A percentile compares a stretch with the other conserved stretches of the same genome.
Conservation (phyloP, 2,329 filamentous ascomycete genomes). For the Hymenoscyphus fructigenus region DNA sequence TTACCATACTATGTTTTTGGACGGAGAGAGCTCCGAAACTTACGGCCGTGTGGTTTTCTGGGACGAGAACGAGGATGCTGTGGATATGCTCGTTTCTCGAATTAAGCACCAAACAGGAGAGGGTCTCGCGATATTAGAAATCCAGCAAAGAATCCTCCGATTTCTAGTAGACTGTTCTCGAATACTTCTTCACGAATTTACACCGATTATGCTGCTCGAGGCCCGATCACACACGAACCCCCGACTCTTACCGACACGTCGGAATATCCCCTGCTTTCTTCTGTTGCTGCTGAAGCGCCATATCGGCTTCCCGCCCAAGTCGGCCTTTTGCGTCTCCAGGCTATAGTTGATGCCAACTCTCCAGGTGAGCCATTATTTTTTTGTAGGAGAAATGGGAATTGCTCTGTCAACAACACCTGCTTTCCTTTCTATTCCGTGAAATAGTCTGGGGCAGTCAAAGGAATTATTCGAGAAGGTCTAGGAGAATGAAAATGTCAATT, state of each 20-base stretch:
- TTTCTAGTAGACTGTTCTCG: constrained; percentile 50
- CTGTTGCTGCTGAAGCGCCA: constrained; percentile 49
- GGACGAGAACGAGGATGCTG: constrained; percentile 40
- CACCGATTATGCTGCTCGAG: constrained; percentile 31
- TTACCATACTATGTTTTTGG: constrained; percentile 39
- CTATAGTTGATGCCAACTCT: background rate
- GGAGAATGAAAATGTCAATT: too few species aligned
- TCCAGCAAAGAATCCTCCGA: constrained; percentile 46
- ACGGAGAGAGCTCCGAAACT: constrained; percentile 33
- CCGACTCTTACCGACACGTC: constrained; percentile 34
- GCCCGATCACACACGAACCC: constrained; percentile 43
- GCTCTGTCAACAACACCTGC: too few species aligned
- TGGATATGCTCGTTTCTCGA: constrained; percentile 35
- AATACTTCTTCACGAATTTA: constrained; percentile 51
- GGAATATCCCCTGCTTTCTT: constrained; percentile 41
- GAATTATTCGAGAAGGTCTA: too few species aligned
- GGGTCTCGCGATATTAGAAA: constrained; percentile 51
- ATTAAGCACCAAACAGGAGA: constrained; percentile 42
- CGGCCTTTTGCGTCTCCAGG: constrained; percentile 32
- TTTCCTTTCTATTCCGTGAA: too few species aligned
- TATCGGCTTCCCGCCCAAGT: constrained; percentile 50
- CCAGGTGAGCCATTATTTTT: background rate
- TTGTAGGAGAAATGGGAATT: too few species aligned
- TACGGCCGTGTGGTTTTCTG: constrained; percentile 42
- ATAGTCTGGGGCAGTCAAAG: too few species aligned